Base-by-base conservation (phyloP, 257 asterid genomes). In the Jasminum sambac region DNA sequence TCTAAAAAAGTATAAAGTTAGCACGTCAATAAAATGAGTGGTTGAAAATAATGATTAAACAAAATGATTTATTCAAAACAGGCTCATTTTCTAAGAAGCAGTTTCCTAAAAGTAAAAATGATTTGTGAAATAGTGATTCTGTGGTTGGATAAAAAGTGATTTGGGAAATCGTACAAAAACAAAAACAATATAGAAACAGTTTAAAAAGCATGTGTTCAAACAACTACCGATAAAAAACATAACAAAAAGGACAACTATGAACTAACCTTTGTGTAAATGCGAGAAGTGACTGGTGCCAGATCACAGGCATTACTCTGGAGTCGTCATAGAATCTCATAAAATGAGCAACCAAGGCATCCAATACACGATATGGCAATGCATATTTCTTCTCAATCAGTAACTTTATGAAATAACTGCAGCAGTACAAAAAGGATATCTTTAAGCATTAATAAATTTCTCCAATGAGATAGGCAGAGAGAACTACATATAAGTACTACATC, bases 271-370 rank as follows among this genome's bases (percentile, higher is more conserved):
- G 96, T 34, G 84, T 95, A 82, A 95, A 88, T 74, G 96, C 96
- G 71, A 95, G 98, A 71, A 95, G 98, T 58, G 98, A 95, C 74
- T 86, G 96, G 74, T 94, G 99, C 98, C 99, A 94, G 74, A 94
- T 91, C 70, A 91, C 98, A 52, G 96, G 99, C 99, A 95, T 95
- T 80, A 79, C 73, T 74, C 95, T 88, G 11, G 93, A 74, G 36
- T 94, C 98, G 8, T 84, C 90, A 12, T 71, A 74, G 84, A 88
- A 91, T 78, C 39, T 88, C 99, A 88, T 83, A 75, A 91, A 95
- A 79, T 91, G 99, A 76, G 83, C 86, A 61, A 88, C 96, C 89
- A 95, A 82, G 16, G 96, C 96, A 80, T 95, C 98, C 57, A 95
- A 90, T 11, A 89, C 99, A 66, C 96, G 96, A 78, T 91, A 95